phyloP scores from a whole-genome alignment of 352 stramenopile genomes.

The Globisporangium sylvaticum region DNA sequence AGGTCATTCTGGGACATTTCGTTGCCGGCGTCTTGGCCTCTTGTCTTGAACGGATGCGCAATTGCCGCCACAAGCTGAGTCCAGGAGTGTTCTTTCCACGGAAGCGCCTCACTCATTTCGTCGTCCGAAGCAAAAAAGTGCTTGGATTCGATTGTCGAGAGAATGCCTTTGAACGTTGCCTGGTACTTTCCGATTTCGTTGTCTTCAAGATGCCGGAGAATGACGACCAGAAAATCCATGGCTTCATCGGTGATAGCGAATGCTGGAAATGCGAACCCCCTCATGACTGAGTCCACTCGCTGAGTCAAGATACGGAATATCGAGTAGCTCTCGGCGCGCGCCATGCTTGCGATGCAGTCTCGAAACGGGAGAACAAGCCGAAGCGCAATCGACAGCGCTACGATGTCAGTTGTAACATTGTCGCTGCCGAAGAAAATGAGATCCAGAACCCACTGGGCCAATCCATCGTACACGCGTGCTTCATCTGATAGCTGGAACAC shows the following conservation, averaged over 20 bases:
- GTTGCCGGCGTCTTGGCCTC: constrained; percentile 16
- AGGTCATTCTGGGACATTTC: background rate
- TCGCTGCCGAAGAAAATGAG: constrained; percentile 37
- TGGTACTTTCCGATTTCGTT: constrained; percentile 44
- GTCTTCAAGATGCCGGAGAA: constrained; percentile 47
- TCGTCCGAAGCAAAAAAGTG: constrained; percentile 16
- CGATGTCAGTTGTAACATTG: constrained; percentile 25
- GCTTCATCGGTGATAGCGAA: constrained; percentile 27
- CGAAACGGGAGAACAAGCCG: constrained; percentile 50
- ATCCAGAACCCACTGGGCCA: constrained; percentile 37
- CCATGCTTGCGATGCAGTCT: constrained; percentile 30
- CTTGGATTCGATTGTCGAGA: constrained; percentile 36
- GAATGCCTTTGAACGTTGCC: constrained; percentile 30
- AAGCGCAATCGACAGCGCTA: constrained; percentile 28
- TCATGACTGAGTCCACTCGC: constrained; percentile 44
- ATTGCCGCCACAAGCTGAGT: constrained; percentile 21
- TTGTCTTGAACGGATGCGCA: constrained; percentile 23
- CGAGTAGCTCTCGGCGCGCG: constrained; percentile 33
- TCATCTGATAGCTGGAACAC: constrained; percentile 7
- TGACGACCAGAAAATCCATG: constrained; percentile 39
- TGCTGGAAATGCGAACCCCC: constrained; percentile 27
- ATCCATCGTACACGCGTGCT: constrained; percentile 21
- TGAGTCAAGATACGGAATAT: constrained; percentile 41
- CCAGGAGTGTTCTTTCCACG: constrained; percentile 6
- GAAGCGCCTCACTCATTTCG: background rate